Evolutionary conservation across 805 yeast genomes (phyloP).

Genomic region (Yarrowia phangngaensis): DNA sequence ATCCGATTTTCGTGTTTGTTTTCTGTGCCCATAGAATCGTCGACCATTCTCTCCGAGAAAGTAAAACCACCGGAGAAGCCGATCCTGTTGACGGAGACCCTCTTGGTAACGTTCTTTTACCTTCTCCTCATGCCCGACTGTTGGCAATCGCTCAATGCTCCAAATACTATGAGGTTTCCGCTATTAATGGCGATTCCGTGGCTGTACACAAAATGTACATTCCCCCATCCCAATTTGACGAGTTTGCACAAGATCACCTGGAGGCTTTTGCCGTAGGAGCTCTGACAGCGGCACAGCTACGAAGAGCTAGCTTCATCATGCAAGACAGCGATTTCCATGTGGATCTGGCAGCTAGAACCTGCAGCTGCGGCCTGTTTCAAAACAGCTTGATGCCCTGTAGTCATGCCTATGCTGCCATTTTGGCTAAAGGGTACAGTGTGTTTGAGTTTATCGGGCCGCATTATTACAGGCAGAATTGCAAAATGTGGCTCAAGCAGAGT

Average conservation of each 20-base stretch:
- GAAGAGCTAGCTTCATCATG: constrained; percentile 12
- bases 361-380: constrained; percentile 16
- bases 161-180: constrained; percentile 22
- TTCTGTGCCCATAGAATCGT: constrained; percentile 16
- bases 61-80: constrained; percentile 10
- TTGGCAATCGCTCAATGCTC: constrained; percentile 18
- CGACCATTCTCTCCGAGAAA: constrained; percentile 5
- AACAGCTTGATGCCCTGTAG: constrained; percentile 19
- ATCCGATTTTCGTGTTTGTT: constrained; percentile 18
- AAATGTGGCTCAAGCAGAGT: constrained; percentile 25
- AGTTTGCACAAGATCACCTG: constrained; percentile 21
- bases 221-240: constrained; percentile 22
- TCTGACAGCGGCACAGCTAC: constrained; percentile 6
- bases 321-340: constrained; percentile 18
- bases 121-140: constrained; percentile 14
- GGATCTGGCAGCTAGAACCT: constrained; percentile 12
- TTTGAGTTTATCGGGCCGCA: constrained; percentile 24
- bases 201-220: constrained; percentile 18
- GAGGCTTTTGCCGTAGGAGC: constrained; percentile 23
- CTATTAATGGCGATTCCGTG: constrained; percentile 15
- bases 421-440: constrained; percentile 20
- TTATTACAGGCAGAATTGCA: constrained; percentile 21
- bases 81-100: constrained; percentile 19
- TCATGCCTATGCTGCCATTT: constrained; percentile 14
- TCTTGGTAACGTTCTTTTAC: constrained; percentile 9